These are phyloP conservation scores for Nothophoma quercina DNA, from an alignment of 2,329 filamentous ascomycete species.

Conservation along the genomic window DNA sequence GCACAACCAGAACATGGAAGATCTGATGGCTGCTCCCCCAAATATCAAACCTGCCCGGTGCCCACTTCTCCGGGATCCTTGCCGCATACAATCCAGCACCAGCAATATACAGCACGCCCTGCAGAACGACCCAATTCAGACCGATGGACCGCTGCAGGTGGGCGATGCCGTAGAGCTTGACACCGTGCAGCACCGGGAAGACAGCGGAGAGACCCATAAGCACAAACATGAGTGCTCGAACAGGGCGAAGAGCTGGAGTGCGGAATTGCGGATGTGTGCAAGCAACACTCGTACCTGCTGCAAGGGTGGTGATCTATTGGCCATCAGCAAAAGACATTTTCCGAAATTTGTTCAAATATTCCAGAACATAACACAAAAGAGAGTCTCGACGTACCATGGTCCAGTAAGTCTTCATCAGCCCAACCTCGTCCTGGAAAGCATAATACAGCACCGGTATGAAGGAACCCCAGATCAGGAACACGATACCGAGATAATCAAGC, in stretches of 20 bases:
- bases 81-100: conserved; percentile 87
- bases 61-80: conserved; percentile 82
- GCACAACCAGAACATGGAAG: conserved; percentile 87
- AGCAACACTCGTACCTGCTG: conserved; percentile 76
- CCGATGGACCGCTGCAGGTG: conserved; percentile 77
- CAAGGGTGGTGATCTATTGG: conserved; percentile 76
- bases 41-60: conserved; percentile 84
- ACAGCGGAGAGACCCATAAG: conserved; percentile 84
- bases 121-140: conserved; percentile 78
- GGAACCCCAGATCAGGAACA: conserved; percentile 87
- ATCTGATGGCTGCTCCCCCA: conserved; percentile 95
- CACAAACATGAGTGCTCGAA: conserved; percentile 89
- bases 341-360: neutral
- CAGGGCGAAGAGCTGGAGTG: conserved; percentile 81
- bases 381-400: conserved; percentile 63
- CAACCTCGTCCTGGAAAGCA: conserved; percentile 66
- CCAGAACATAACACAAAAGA: neutral
- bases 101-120: conserved; percentile 84
- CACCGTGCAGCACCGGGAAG: conserved; percentile 81
- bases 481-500: conserved; percentile 93
- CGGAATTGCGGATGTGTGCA: conserved; percentile 85
- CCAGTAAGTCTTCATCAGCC: conserved; percentile 75
- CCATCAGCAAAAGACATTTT: conserved; percentile 1
- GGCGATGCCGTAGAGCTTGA: conserved; percentile 70
- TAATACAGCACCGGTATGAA: conserved; percentile 82